Conservation (phyloP, 768 basidiomycete species). For the Mycena floridula region DNA sequence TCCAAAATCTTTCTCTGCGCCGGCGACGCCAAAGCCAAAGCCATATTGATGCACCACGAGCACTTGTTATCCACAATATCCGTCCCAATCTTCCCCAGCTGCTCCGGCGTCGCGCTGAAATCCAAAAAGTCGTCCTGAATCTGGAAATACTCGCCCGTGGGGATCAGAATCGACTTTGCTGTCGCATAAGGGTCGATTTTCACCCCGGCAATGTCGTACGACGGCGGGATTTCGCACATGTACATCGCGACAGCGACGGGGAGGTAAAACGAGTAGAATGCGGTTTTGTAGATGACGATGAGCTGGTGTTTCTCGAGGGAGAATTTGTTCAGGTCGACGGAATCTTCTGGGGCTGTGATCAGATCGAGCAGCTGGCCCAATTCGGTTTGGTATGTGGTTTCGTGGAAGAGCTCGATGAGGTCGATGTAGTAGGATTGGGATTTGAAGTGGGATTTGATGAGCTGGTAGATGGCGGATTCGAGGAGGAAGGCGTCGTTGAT, state of each 20-base stretch:
- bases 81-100: constrained; percentile 85
- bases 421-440: constrained; percentile 78
- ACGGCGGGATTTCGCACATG: constrained; percentile 56
- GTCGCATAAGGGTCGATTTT: constrained; percentile 1
- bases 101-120: constrained; percentile 69
- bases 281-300: constrained; percentile 96
- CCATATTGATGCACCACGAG: constrained; percentile 92
- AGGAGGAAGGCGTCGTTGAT: constrained; percentile 98
- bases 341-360: constrained; percentile 89
- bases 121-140: constrained; percentile 97
- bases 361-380: constrained; percentile 95
- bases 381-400: constrained; percentile 88
- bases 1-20: constrained; percentile 56
- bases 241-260: constrained; percentile 93
- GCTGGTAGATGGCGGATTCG: constrained; percentile 85
- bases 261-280: constrained; percentile 97
- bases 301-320: constrained; percentile 81
- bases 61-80: constrained; percentile 99
- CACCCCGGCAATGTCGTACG: constrained; percentile 20
- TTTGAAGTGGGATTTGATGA: constrained; percentile 86
- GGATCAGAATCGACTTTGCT: constrained; percentile 67
- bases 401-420: constrained; percentile 87
- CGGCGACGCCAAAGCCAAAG: constrained; percentile 50
- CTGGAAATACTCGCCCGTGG: constrained; percentile 98
- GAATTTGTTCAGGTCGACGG: constrained; percentile 86